Percentiles rank a stretch among this genome's conserved stretches.
Evolutionary conservation across 164 flowering plant genomes (phyloP).

Genomic region (Buxus sempervirens): DNA sequence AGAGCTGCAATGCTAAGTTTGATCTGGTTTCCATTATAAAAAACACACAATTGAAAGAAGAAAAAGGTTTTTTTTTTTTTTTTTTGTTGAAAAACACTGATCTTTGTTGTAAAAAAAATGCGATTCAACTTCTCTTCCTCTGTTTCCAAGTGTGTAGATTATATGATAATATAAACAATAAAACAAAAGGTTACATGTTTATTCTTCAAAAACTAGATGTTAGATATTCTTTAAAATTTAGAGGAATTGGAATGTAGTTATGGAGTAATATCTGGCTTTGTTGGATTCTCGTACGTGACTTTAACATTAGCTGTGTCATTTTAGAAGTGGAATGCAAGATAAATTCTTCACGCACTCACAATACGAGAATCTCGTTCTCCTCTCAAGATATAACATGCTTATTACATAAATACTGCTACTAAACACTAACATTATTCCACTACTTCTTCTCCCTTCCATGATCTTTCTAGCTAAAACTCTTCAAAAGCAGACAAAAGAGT

Average conservation of each 20-base stretch:
- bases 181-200: too few relatives aligned
- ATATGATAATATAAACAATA: not conserved
- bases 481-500: slow-evolving; percentile 14
- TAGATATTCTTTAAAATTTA: not conserved
- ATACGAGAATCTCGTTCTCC: slow-evolving; percentile 42
- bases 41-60: too few relatives aligned
- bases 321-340: slow-evolving; percentile 37
- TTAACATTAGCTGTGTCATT: slow-evolving; percentile 11
- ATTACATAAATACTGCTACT: not conserved
- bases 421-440: slow-evolving; percentile 7
- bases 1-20: too few relatives aligned
- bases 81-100: too few relatives aligned
- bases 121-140: too few relatives aligned
- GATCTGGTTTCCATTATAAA: too few relatives aligned
- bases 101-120: too few relatives aligned
- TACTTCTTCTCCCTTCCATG: slow-evolving; percentile 14
- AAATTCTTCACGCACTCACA: slow-evolving; percentile 39
- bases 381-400: slow-evolving; percentile 10
- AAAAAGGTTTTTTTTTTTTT: too few relatives aligned
- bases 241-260: not conserved
- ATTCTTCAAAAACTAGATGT: too few relatives aligned
- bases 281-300: slow-evolving; percentile 11
- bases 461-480: slow-evolving; percentile 12
- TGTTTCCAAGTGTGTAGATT: not conserved
- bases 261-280: slow-evolving; percentile 11